Evolutionary conservation across 441 rosid species (phyloP), one percentile per base, ranked within the genome.

Genomic region (Omphalea diandra): DNA sequence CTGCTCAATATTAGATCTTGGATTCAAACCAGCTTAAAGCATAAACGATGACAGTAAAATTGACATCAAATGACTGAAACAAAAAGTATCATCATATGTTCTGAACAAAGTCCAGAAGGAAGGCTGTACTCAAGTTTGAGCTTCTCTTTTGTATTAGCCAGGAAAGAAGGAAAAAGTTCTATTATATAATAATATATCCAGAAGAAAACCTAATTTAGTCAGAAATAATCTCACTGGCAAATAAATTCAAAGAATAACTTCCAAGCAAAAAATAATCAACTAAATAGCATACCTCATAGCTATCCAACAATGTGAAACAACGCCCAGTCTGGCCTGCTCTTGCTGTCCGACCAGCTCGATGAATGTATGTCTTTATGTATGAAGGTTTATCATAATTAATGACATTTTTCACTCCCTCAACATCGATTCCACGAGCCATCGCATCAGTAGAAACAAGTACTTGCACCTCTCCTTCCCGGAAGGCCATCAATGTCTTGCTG

Each of bases 401-500:
- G 31, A 91, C 97, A 83, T 88, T 89, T 78, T 85, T 83, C 79
- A 95, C 97, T 67, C 95, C 97, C 81, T 89, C 90, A 68, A 91
- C 97, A 76, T 95, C 98, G 93, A 90, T 93, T 73, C 99, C 99
- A 74, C 97, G 97, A 50, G 97, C 86, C 90, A 95, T 83, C 24
- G 97, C 96, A 85, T 95, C 99, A 22, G 97, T 89, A 65, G 97
- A 87, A 77, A 93, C 97, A 78, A 90, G 98, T 71, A 95, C 95
- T 77, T 93, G 97, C 43, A 86, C 72, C 56, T 89, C 84, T 17
- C 98, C 96, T 77, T 87, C 85, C 20, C 93, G 83, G 62, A 95
- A 91, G 56, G 91, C 89, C 70, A 88, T 86, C 81, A 95, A 60
- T 43, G 92, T 88, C 84, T 93, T 89, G 87, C 98, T 93, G 95